Conservation (phyloP, 2,329 filamentous ascomycete species). For the Diaporthe vaccinii region DNA sequence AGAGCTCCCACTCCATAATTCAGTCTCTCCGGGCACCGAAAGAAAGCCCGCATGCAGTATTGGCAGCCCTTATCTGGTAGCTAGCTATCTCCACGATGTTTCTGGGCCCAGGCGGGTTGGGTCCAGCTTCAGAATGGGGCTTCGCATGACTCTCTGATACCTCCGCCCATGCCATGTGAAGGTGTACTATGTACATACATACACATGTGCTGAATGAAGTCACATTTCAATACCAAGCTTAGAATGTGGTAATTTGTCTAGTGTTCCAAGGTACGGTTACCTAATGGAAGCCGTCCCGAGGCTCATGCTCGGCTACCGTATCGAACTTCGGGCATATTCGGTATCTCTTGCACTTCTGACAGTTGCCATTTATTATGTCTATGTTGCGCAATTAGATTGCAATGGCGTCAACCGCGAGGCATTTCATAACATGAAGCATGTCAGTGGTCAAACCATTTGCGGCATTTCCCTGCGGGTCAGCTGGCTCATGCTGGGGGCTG, state of each 20-base stretch:
- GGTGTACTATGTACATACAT: neutral
- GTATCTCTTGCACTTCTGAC: neutral
- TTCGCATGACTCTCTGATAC: constrained; percentile 14
- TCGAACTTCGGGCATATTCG: constrained; percentile 1
- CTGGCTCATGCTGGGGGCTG: constrained; percentile 1
- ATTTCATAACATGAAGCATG: neutral
- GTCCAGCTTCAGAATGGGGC: neutral
- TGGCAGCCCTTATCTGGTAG: constrained; percentile 8
- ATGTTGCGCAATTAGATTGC: neutral
- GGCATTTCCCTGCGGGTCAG: constrained; percentile 27
- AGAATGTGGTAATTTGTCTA: neutral
- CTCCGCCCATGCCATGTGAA: constrained; percentile 19
- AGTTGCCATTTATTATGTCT: neutral
- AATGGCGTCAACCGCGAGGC: constrained; percentile 5
- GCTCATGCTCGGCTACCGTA: neutral
- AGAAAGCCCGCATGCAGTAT: neutral
- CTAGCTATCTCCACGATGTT: constrained; percentile 10
- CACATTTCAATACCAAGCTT: constrained; percentile 1
- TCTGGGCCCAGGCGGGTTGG: neutral
- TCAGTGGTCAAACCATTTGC: neutral
- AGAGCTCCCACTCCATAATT: constrained; percentile 22
- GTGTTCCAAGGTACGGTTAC: neutral
- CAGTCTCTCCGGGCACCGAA: constrained; percentile 3
- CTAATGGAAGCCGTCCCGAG: constrained; percentile 11
- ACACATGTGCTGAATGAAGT: constrained; percentile 7